Base-by-base conservation (phyloP, 2,329 filamentous ascomycete genomes). In the Aspergillus pseudoterreus region DNA sequence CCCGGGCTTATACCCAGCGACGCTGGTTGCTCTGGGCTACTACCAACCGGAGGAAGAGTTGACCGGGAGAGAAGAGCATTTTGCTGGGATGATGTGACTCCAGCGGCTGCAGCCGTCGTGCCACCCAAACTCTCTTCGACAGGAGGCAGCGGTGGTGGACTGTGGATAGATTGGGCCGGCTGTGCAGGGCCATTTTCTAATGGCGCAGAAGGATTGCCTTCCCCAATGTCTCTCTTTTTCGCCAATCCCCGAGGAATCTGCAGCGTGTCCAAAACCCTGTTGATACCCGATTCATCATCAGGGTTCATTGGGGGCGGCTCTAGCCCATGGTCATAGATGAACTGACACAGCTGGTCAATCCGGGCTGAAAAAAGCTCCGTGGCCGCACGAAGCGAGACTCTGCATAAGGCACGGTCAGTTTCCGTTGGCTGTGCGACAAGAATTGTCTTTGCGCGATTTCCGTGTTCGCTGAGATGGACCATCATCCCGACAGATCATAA, bases 291-390 rank as follows among this genome's bases (percentile, higher is more conserved):
- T 47, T 71, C 69, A 50, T 71, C 70, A 24, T 71, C 69, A 5
- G 63, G 60, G 5, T 68, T 61, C 73, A 75, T 75, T 0, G 58
- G 54, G 1, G 73, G 73, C 2, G 69, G 67, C 27, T 71, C 62
- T 3, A 75, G 59, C 3, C 71, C 71, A 56, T 72, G 62, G 15
- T 73, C 69, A 42, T 66, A 55, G n/a, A 75, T 75, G 27, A 74
- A 75, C 21, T 71, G 67, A 51, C 58, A 64, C 15, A 72, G 57
- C 50, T 72, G 69, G 49, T 72, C 70, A 43, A 72, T 69, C 42
- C 70, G 57, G 2, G 66, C 61, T 2, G 69, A 71, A 48, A 72
- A 72, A 1, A 72, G 54, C 51, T 70, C 68, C 8, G 68, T 68
- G 4, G 67, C 64, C 47, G 64, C 66, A 49, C 67, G 63, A n/a